Base-by-base conservation (phyloP, 345 rosid genomes). In the Carallia pectinifolia region DNA sequence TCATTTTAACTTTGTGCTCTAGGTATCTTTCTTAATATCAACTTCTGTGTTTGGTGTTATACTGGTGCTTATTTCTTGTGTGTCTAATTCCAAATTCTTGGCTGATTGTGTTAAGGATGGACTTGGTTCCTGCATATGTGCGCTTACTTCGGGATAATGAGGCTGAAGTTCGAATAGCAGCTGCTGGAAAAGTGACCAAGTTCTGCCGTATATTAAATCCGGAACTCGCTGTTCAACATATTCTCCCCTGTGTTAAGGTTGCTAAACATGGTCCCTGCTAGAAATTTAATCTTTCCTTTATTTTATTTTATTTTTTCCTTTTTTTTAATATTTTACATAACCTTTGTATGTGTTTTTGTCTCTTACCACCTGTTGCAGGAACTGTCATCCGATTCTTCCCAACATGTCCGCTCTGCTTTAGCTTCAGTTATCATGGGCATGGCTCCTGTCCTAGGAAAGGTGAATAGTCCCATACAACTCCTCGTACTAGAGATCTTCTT, bases 381-480 rank as follows among this genome's bases (percentile, higher is more conserved):
- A 74, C 75, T 95, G 70, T 92, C 99, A 29, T 86, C 98, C 10
- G 99, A 95, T 88, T 90, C 97, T 72, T 95, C 98, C 55, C 99
- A 92, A 75, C 99, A 95, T 71, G 99, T 95, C 23, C 96, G 99
- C 40, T 95, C 97, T 72, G 99, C 96, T 73, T 82, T 95, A 85
- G 99, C 99, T 72, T 95, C 97, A 34, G 99, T 95, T 71, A 92
- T 95, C 75, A 95, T 92, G 97, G 99, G 98, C 64, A 92, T 95
- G 98, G 97, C 99, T 71, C 97, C 98, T 64, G 94, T 92, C 58
- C 61, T 95, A 30, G 90, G 89, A 65, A 85, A 84, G 89, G 85
- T 76, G 31, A 74, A 61, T 75, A 39, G 34, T 27, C 6, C 19
- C 7, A 23, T 13, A 23, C 31, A 53, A 52, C 30, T 19, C 34